These are phyloP conservation scores for Pichia sp. DNA, from an alignment of 1,139 yeast species.

Conservation along the genomic window DNA sequence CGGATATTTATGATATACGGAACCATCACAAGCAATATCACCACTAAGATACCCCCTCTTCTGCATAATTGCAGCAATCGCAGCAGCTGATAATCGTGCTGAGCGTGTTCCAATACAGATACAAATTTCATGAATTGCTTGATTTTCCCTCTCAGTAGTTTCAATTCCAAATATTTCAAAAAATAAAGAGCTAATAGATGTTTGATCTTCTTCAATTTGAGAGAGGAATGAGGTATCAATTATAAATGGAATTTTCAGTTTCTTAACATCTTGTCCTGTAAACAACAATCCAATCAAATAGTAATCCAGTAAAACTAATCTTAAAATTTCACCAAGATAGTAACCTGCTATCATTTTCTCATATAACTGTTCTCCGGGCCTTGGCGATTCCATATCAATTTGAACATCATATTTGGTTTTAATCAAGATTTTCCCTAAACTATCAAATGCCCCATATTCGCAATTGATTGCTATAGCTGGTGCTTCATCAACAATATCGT, in stretches of 20 bases:
- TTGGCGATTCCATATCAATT: conserved; percentile 82
- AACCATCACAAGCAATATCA: conserved; percentile 96
- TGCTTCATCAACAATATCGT: conserved; percentile 53
- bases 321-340: conserved; percentile 86
- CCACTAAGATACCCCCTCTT: conserved; percentile 71
- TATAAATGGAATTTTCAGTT: conserved; percentile 51
- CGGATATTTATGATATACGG: conserved; percentile 91
- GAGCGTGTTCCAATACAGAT: conserved; percentile 89
- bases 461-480: conserved; percentile 90
- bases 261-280: conserved; percentile 49
- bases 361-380: conserved; percentile 93
- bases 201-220: conserved; percentile 74
- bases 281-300: conserved; percentile 60
- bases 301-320: conserved; percentile 73
- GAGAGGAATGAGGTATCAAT: conserved; percentile 91
- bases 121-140: conserved; percentile 72
- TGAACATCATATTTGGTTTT: conserved; percentile 79
- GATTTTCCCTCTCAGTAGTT: conserved; percentile 74
- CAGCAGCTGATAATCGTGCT: conserved; percentile 89
- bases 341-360: conserved; percentile 98
- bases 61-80: conserved; percentile 89
- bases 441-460: conserved; percentile 97
- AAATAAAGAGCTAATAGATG: conserved; percentile 63
- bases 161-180: conserved; percentile 47
- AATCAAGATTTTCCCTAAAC: conserved; percentile 77